Conservation (phyloP, 2,329 filamentous ascomycete species). For the Thelonectria olida region DNA sequence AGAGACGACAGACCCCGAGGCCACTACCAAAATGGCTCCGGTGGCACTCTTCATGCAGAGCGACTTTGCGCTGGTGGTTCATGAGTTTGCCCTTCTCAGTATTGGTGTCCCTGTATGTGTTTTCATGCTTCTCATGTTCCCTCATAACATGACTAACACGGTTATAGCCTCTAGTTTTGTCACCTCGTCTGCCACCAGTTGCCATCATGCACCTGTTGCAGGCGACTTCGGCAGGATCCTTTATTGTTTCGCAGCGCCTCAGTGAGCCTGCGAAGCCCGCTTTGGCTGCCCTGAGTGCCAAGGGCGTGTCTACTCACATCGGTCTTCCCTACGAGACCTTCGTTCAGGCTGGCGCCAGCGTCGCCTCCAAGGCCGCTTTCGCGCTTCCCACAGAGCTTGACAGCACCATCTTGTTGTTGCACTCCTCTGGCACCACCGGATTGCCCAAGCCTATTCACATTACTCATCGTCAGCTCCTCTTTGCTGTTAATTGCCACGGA, state of each 20-base stretch:
- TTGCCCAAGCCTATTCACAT: slow-evolving; percentile 47
- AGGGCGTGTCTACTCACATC: slow-evolving; percentile 27
- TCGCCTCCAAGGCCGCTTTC: slow-evolving; percentile 22
- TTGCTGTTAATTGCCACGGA: slow-evolving; percentile 40
- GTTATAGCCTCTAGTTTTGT: slow-evolving; percentile 28
- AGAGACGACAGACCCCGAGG: slow-evolving; percentile 4
- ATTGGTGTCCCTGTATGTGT: slow-evolving; percentile 34
- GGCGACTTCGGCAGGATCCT: slow-evolving; percentile 23
- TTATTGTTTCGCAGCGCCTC: slow-evolving; percentile 30
- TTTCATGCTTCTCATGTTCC: neutral
- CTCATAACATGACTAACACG: neutral
- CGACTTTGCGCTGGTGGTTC: slow-evolving; percentile 40
- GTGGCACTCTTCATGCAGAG: slow-evolving; percentile 43
- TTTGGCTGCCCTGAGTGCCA: slow-evolving; percentile 20
- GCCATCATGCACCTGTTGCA: slow-evolving; percentile 29
- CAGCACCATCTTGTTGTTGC: slow-evolving; percentile 40
- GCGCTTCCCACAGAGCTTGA: slow-evolving; percentile 33
- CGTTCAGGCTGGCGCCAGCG: slow-evolving; percentile 16
- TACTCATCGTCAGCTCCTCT: slow-evolving; percentile 41
- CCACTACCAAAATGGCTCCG: slow-evolving; percentile 23
- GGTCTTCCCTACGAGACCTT: slow-evolving; percentile 20
- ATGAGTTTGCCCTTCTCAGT: slow-evolving; percentile 37
- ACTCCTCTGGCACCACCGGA: slow-evolving; percentile 48
- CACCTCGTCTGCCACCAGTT: slow-evolving; percentile 26
- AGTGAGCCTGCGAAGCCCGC: slow-evolving; percentile 25